Percentiles rank a stretch among this genome's conserved stretches.
These are phyloP conservation scores for Gossypium australe DNA, from an alignment of 345 rosid species.

Conservation along the genomic window DNA sequence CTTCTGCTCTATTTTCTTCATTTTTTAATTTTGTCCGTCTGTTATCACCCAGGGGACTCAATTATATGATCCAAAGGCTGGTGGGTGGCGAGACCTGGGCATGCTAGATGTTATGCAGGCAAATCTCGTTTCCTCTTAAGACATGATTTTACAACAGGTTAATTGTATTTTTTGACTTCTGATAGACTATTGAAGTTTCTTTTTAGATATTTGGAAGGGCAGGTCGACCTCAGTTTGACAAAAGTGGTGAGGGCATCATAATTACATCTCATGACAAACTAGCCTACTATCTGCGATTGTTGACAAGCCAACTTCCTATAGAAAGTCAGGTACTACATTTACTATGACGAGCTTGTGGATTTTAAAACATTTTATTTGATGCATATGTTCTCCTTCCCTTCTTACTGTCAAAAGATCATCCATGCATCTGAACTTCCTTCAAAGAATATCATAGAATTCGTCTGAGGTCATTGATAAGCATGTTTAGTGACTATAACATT, in stretches of 20 bases:
- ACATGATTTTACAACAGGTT: not conserved
- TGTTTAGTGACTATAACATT: not conserved
- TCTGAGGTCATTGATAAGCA: not conserved
- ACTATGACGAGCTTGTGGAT: conserved; percentile 10
- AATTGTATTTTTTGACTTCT: not conserved
- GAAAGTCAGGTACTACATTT: conserved; percentile 80
- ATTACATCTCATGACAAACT: conserved; percentile 95
- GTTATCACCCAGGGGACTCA: conserved; percentile 69
- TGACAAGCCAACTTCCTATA: conserved; percentile 95
- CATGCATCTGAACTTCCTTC: not conserved
- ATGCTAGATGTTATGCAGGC: conserved; percentile 99
- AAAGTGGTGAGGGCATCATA: conserved; percentile 97
- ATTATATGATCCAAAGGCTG: conserved; percentile 94
- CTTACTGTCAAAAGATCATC: not conserved
- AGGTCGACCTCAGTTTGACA: conserved; percentile 99
- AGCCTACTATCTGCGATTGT: conserved; percentile 79
- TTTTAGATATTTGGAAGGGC: conserved; percentile 95
- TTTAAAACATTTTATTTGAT: not conserved
- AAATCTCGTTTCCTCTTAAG: conserved; percentile 9
- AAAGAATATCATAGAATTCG: not conserved
- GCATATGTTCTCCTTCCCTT: not conserved
- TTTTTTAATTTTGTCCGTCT: conserved; percentile 19
- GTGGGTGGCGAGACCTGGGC: conserved; percentile 98
- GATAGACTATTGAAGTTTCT: conserved; percentile 3
- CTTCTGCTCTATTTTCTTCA: conserved; percentile 5